Conservation (phyloP, 73 alveolate genomes). For the Stentor coeruleus region DNA sequence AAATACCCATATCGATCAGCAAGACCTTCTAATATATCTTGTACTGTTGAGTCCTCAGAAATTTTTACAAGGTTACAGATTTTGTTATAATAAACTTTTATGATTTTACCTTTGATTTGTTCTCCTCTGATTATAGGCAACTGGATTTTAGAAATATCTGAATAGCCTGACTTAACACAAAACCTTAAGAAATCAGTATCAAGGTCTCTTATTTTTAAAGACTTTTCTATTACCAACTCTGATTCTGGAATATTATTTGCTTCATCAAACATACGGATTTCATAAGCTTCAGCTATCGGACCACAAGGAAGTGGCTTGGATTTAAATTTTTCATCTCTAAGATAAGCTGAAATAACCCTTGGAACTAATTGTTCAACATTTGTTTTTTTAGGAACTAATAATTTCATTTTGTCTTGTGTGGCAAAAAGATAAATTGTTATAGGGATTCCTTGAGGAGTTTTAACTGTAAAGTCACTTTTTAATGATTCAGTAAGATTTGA, state of each 20-base stretch:
- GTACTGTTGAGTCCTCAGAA: not conserved
- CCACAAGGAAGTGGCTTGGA: not conserved
- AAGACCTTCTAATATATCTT: not conserved
- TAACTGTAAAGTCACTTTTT: not conserved
- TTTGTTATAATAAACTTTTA: not conserved
- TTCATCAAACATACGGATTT: not conserved
- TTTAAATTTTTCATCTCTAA: not conserved
- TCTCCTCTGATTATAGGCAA: not conserved
- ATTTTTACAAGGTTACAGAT: not conserved
- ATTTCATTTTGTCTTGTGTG: not conserved
- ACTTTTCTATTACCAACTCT: not conserved
- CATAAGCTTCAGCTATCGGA: slow-evolving; percentile 9
- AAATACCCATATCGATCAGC: not conserved
- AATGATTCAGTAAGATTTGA: slow-evolving; percentile 19
- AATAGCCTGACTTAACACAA: not conserved
- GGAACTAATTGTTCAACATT: slow-evolving; percentile 11
- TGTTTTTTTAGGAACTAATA: slow-evolving; percentile 6
- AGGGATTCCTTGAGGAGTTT: not conserved
- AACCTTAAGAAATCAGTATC: not conserved
- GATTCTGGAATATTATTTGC: no score
- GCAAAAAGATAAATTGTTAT: not conserved
- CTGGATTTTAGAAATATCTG: not conserved
- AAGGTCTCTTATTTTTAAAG: not conserved
- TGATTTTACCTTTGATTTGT: not conserved
- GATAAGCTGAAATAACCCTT: not conserved